These are phyloP conservation scores for Phylloboletellus chloephorus DNA, from an alignment of 1,284 basidiomycete species.

Conservation along the genomic window DNA sequence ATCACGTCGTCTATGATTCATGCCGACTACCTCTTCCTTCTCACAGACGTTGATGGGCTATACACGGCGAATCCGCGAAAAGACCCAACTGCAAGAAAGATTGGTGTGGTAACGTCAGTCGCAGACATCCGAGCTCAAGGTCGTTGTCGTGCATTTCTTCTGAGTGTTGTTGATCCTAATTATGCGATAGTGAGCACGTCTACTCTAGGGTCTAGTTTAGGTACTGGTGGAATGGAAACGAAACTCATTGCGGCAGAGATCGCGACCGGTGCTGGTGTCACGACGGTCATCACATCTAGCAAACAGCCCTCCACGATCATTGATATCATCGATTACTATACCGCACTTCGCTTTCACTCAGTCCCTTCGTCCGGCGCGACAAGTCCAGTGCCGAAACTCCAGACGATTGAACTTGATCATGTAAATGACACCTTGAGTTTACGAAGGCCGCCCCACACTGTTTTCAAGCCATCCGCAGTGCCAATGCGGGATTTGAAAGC, in stretches of 20 bases:
- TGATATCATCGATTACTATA: conserved; percentile 76
- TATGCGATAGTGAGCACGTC: conserved; percentile 71
- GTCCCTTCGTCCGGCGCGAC: conserved; percentile 36
- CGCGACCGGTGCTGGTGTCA: conserved; percentile 93
- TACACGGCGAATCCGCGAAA: conserved; percentile 95
- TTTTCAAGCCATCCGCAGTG: conserved; percentile 72
- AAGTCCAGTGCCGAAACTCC: conserved; percentile 33
- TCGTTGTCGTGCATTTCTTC: conserved; percentile 26
- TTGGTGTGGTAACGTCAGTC: conserved; percentile 82
- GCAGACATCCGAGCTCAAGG: conserved; percentile 78
- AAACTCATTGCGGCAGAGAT: conserved; percentile 98
- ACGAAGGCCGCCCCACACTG: conserved; percentile 73
- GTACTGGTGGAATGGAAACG: conserved; percentile 99
- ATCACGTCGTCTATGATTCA: conserved; percentile 97
- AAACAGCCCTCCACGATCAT: conserved; percentile 77
- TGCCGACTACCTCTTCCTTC: conserved; percentile 93
- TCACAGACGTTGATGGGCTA: conserved; percentile 95
- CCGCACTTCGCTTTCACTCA: conserved; percentile 35
- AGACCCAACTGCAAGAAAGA: conserved; percentile 76
- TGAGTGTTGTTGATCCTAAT: conserved; percentile 1
- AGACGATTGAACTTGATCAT: conserved; percentile 26
- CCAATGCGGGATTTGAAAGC: conserved; percentile 90
- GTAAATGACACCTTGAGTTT: conserved; percentile 20
- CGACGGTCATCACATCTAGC: conserved; percentile 86
- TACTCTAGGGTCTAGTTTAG: conserved; percentile 88